These are phyloP conservation scores for Flaveria robusta DNA, from an alignment of 129 eudicot species.

Conservation along the genomic window DNA sequence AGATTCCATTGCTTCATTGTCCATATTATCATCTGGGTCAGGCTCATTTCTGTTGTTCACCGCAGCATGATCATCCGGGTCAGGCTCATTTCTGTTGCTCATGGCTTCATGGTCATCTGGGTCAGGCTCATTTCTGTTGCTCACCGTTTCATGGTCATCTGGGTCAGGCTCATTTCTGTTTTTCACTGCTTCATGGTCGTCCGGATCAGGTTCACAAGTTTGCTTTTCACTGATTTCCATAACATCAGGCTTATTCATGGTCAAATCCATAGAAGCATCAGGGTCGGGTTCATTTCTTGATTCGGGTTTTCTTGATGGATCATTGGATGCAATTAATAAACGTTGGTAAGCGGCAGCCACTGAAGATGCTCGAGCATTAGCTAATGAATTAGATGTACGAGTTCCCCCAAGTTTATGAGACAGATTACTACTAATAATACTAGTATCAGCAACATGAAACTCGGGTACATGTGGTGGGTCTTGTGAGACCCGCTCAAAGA, in stretches of 20 bases:
- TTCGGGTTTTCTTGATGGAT: slow-evolving; percentile 33
- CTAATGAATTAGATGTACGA: slow-evolving; percentile 39
- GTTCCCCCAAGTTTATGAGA: slow-evolving; percentile 80
- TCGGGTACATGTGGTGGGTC: slow-evolving; percentile 43
- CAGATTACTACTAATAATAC: slow-evolving; percentile 21
- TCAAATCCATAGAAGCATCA: slow-evolving; percentile 31
- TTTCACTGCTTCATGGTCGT: slow-evolving; percentile 12
- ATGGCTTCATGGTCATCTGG: slow-evolving; percentile 1
- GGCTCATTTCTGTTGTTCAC: slow-evolving; percentile 32
- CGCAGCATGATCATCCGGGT: slow-evolving; percentile 8
- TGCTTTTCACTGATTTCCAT: slow-evolving; percentile 16
- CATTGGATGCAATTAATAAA: slow-evolving; percentile 46
- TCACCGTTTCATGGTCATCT: slow-evolving; percentile 34
- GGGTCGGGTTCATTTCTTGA: slow-evolving; percentile 36
- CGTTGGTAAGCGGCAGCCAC: slow-evolving; percentile 89
- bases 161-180: slow-evolving; percentile 40
- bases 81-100: slow-evolving; percentile 25
- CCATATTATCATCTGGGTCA: slow-evolving; percentile 46
- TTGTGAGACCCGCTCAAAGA: slow-evolving; percentile 50
- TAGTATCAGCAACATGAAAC: slow-evolving; percentile 36
- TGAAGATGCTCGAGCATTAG: slow-evolving; percentile 70
- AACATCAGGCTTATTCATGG: slow-evolving; percentile 17
- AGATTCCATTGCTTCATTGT: slow-evolving; percentile 36
- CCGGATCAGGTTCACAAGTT: slow-evolving; percentile 41
- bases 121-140: slow-evolving; percentile 30